phyloP scores from a whole-genome alignment of 1,284 basidiomycete species.

The Ceratobasidium sp. region DNA sequence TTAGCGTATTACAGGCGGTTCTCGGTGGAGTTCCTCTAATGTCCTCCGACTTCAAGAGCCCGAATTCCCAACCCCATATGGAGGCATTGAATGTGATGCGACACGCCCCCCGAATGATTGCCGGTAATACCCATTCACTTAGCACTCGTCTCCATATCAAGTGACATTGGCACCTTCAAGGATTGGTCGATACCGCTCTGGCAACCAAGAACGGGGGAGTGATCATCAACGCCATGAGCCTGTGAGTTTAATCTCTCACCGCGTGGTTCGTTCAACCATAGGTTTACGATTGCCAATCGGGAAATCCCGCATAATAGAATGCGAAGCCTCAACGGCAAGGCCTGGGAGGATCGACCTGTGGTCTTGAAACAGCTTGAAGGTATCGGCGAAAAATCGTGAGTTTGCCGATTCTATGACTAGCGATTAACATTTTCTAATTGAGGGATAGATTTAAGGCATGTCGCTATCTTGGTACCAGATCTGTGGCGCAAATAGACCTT shows the following conservation, averaged over 20 bases:
- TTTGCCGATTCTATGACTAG: slow-evolving; percentile 42
- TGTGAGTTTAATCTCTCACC: slow-evolving; percentile 63
- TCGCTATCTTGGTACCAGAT: not conserved
- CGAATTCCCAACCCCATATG: slow-evolving; percentile 77
- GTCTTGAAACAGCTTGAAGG: slow-evolving; percentile 84
- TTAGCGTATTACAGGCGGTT: slow-evolving; percentile 67
- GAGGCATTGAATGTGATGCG: slow-evolving; percentile 77
- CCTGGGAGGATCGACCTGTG: slow-evolving; percentile 86
- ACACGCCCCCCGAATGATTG: slow-evolving; percentile 74
- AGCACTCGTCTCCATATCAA: slow-evolving; percentile 11
- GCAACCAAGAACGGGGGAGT: slow-evolving; percentile 71
- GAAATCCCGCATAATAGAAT: slow-evolving; percentile 61
- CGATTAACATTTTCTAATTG: not conserved
- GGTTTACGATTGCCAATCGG: slow-evolving; percentile 6
- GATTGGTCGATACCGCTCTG: slow-evolving; percentile 78
- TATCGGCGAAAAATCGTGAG: slow-evolving; percentile 88
- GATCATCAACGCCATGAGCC: slow-evolving; percentile 76
- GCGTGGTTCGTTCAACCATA: slow-evolving; percentile 7
- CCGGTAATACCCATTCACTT: slow-evolving; percentile 62
- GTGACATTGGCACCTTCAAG: slow-evolving; percentile 58
- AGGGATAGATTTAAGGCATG: slow-evolving; percentile 68
- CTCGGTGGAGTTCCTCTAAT: slow-evolving; percentile 78
- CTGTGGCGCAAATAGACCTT: not conserved
- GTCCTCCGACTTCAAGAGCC: slow-evolving; percentile 72
- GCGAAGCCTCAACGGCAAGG: slow-evolving; percentile 79